phyloP scores from a whole-genome alignment of 2,329 filamentous ascomycete species.

The Claviceps arundinis region DNA sequence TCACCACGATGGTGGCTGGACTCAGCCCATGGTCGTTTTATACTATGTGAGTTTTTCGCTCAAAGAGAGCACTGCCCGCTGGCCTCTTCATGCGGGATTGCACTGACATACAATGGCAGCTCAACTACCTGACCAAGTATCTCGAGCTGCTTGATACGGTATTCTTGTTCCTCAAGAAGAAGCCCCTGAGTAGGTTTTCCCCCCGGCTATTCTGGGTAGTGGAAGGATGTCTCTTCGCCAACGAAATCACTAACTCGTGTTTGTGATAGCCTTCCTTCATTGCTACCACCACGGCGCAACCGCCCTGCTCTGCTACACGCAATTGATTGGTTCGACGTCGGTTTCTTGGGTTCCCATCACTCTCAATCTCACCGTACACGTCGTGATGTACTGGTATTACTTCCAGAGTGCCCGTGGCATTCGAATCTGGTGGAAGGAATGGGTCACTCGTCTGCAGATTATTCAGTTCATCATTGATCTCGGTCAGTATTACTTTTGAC shows the following conservation, averaged over 20 bases:
- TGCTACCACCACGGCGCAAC: conserved; percentile 98
- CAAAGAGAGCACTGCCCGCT: background rate
- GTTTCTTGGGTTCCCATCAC: conserved; percentile 93
- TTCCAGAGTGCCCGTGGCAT: conserved; percentile 96
- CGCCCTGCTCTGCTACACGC: conserved; percentile 93
- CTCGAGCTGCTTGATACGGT: conserved; percentile 89
- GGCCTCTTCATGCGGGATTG: background rate
- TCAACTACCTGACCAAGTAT: conserved; percentile 98
- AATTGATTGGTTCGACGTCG: conserved; percentile 81
- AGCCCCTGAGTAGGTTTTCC: conserved; percentile 55
- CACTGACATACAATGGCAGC: conserved; percentile 34
- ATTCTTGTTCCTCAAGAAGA: conserved; percentile 98
- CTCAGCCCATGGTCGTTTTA: conserved; percentile 77
- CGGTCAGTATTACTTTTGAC: conserved; percentile 40
- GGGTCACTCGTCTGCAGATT: conserved; percentile 96
- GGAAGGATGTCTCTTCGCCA: background rate
- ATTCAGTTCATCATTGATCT: conserved; percentile 95
- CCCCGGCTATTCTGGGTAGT: too few species aligned
- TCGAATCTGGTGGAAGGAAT: conserved; percentile 99
- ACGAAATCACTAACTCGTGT: conserved; percentile 16
- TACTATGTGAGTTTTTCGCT: conserved; percentile 68
- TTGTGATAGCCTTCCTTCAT: conserved; percentile 71
- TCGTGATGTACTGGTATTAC: conserved; percentile 99
- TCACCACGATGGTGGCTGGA: conserved; percentile 71
- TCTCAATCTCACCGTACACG: conserved; percentile 86